Percentiles rank a stretch among this genome's conserved stretches.
Evolutionary conservation across 768 basidiomycete genomes (phyloP).

Genomic region (Coprinopsis strossmayeri): DNA sequence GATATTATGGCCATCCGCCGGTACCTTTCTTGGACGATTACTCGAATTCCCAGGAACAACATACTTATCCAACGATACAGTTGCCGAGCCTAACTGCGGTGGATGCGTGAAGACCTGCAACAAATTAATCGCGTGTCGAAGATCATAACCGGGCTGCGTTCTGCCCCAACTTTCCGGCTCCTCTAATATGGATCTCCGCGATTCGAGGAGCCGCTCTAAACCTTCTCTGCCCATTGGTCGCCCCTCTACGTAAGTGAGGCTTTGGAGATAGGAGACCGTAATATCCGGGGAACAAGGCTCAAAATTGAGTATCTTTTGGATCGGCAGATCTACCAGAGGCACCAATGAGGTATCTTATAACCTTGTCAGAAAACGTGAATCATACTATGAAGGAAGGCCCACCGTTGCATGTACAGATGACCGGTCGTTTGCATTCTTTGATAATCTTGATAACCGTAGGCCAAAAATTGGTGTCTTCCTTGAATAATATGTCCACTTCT

Average conservation of each 20-base stretch:
- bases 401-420: conserved; percentile 96
- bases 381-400: conserved; percentile 19
- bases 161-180: conserved; percentile 21
- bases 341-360: conserved; percentile 63
- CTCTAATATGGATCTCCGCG: conserved; percentile 4
- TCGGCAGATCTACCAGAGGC: conserved; percentile 65
- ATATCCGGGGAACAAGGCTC: conserved; percentile 46
- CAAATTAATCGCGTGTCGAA: conserved; percentile 56
- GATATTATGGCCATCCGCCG: conserved; percentile 7
- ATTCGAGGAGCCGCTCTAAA: conserved; percentile 41
- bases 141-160: conserved; percentile 37
- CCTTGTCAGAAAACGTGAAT: conserved; percentile 10
- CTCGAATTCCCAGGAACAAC: background rate
- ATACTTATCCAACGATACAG: background rate
- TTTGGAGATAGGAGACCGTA: conserved; percentile 64
- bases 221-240: conserved; percentile 33
- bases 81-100: conserved; percentile 2
- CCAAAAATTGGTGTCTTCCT: conserved; percentile 85
- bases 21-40: conserved; percentile 4
- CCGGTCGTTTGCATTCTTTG: conserved; percentile 76
- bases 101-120: conserved; percentile 42
- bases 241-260: conserved; percentile 53
- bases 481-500: conserved; percentile 91
- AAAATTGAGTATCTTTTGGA: conserved; percentile 70
- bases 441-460: conserved; percentile 75